A percentile compares a stretch with the other conserved stretches of the same genome.
These are phyloP conservation scores for Ananas comosus DNA, from an alignment of 176 grass and related monocot genomes.

Conservation along the genomic window DNA sequence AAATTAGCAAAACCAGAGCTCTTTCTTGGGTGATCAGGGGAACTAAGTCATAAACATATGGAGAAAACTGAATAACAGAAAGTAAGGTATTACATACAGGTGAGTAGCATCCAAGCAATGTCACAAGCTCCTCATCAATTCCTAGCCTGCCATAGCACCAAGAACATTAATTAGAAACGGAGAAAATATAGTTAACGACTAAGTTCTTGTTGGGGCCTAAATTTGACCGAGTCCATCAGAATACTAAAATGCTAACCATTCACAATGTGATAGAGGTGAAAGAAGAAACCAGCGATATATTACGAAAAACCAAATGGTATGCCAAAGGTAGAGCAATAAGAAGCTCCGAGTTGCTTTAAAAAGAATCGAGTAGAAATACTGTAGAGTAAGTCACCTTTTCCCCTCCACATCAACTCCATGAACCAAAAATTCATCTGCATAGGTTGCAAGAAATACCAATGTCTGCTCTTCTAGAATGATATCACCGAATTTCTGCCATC, in stretches of 20 bases:
- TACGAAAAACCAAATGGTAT: too few species aligned
- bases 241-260: too few species aligned
- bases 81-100: constrained; percentile 35
- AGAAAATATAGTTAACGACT: not conserved
- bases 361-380: constrained; percentile 14
- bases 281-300: not conserved
- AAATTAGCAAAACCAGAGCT: not conserved
- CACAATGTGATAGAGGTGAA: not conserved
- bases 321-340: not conserved
- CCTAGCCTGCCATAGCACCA: constrained; percentile 45
- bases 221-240: too few species aligned
- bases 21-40: not conserved
- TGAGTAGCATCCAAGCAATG: constrained; percentile 60
- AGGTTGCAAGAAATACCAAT: constrained; percentile 50
- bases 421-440: constrained; percentile 96
- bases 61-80: not conserved
- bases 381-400: constrained; percentile 52
- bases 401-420: constrained; percentile 97
- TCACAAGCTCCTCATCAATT: constrained; percentile 89
- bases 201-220: too few species aligned
- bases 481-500: constrained; percentile 94
- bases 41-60: not conserved
- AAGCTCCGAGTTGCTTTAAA: not conserved
- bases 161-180: constrained; percentile 18
- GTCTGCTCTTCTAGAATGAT: constrained; percentile 53